Evolutionary conservation across 345 rosid genomes (phyloP), one percentile per base, ranked within the genome.

Genomic region (Boechera stricta): DNA sequence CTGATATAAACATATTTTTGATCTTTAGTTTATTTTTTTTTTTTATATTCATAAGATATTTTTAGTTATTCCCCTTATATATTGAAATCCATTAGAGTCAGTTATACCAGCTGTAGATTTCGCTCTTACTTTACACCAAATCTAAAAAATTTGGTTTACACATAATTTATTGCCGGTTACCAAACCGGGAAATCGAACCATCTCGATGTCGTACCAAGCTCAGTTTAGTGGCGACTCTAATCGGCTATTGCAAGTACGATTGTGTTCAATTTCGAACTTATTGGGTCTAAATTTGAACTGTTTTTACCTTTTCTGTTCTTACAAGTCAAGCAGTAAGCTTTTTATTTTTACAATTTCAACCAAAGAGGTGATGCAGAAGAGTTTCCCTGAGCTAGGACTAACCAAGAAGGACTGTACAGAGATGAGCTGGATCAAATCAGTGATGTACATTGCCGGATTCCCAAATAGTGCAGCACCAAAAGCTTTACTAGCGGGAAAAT

Each of bases 371-470:
- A 87, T 87, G 90, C 72, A 31, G 54, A 77, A 68, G n/a, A n/a
- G n/a, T n/a, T n/a, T n/a, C n/a, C n/a, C n/a, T n/a, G n/a, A n/a
- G n/a, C n/a, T n/a, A n/a, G n/a, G n/a, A n/a, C n/a, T n/a, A n/a
- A n/a, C n/a, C n/a, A n/a, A n/a, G n/a, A n/a, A n/a, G 6, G 89
- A 91, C 66, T 89, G 91, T 35, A 10, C 6, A 1, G 86, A 89
- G 67, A 89, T 83, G 6, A 89, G 84, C 61, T 89, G 94, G 94
- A 84, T 91, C 68, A 81, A 85, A 42, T 85, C 96, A 0, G 85
- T 86, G n/a, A 84, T 88, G 57, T 86, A 85, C 82, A 82, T 86
- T 2, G 93, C 86, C 0, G 90, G 90, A 2, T 87, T 77, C 67
- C 90, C 89, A 24, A 79, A 24, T 42, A 77, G 64, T 44, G 86